These are phyloP conservation scores for Letharia columbiana DNA, from an alignment of 495 filamentous ascomycete species.

Conservation along the genomic window DNA sequence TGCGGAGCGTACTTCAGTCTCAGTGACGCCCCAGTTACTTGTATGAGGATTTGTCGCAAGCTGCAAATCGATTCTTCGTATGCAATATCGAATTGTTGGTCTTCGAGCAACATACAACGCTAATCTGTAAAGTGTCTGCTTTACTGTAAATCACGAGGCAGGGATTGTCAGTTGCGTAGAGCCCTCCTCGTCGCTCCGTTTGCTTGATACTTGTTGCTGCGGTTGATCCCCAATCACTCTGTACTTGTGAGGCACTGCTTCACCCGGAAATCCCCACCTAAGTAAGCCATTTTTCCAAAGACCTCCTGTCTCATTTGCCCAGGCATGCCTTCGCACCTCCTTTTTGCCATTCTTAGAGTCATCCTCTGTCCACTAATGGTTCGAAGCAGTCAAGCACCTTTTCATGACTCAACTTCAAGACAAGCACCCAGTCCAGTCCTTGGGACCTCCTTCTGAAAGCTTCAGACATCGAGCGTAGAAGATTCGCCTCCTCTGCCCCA, in stretches of 20 bases:
- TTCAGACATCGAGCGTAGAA: not conserved
- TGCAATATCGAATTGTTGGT: not conserved
- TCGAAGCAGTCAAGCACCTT: not conserved
- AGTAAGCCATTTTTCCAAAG: not conserved
- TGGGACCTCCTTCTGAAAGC: not conserved
- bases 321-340: not conserved
- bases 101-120: not conserved
- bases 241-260: not conserved
- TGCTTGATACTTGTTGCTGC: not conserved
- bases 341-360: not conserved
- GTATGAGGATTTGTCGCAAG: no score
- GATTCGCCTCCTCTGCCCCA: not conserved
- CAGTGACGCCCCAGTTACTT: no score
- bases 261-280: slow-evolving; percentile 2
- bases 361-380: not conserved
- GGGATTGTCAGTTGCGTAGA: not conserved
- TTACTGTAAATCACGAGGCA: not conserved
- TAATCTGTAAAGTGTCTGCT: not conserved
- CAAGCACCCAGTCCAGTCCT: slow-evolving; percentile 3
- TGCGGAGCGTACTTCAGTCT: not conserved
- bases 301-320: no score
- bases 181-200: not conserved
- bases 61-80: no score
- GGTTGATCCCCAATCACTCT: not conserved
- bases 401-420: not conserved